Evolutionary conservation across 257 asterid species (phyloP).

Genomic region (Salvia hispanica): DNA sequence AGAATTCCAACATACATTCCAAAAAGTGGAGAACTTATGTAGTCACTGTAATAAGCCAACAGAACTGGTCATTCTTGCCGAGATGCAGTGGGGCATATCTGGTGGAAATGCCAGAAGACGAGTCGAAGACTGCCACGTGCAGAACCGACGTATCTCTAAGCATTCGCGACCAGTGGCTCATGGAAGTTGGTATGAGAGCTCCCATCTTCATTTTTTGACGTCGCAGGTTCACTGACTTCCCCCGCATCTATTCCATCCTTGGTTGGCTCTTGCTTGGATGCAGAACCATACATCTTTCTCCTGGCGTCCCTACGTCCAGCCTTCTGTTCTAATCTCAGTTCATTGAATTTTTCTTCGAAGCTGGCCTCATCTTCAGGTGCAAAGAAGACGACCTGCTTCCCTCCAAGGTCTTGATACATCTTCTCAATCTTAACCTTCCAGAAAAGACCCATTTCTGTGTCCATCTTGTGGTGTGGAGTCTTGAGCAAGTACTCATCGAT

Average conservation of each 20-base stretch:
- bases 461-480: slow-evolving; percentile 94
- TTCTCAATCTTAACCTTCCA: slow-evolving; percentile 92
- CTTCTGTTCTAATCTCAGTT: slow-evolving; percentile 55
- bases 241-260: slow-evolving; percentile 39
- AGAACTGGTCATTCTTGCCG: slow-evolving; percentile 15
- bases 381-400: slow-evolving; percentile 85
- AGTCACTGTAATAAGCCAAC: slow-evolving; percentile 1
- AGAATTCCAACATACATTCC: background rate
- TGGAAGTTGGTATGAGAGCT: slow-evolving; percentile 39
- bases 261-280: slow-evolving; percentile 44
- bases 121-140: background rate
- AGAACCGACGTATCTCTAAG: slow-evolving; percentile 36
- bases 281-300: slow-evolving; percentile 67
- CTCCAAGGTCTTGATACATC: slow-evolving; percentile 85
- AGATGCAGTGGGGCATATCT: slow-evolving; percentile 12
- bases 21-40: background rate
- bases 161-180: slow-evolving; percentile 63
- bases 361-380: slow-evolving; percentile 77
- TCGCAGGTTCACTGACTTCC: slow-evolving; percentile 36
- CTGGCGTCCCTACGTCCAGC: slow-evolving; percentile 68
- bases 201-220: slow-evolving; percentile 30
- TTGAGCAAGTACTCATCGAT: slow-evolving; percentile 89
- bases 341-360: slow-evolving; percentile 57
- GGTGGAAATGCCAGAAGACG: slow-evolving; percentile 1
- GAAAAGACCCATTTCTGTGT: slow-evolving; percentile 77